Evolutionary conservation across 306 rosid species (phyloP), one percentile per base, ranked within the genome.

Genomic region (Hylodesmum podocarpum): DNA sequence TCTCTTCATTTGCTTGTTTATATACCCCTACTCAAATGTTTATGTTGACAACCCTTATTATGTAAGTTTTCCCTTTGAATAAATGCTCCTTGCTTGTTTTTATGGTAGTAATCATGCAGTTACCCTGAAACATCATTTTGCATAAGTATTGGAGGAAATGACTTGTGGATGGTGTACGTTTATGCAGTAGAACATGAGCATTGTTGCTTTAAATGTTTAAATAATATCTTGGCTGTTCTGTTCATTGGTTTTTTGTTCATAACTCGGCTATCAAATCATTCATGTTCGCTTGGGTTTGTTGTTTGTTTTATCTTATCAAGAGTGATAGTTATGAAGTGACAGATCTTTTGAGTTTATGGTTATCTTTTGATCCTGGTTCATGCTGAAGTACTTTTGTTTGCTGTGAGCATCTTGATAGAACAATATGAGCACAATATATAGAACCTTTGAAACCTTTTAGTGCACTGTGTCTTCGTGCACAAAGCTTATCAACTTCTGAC

Each of bases 401-500:
- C 39, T 15, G 27, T 34, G 10, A 67, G 46, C 39, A 51, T 68
- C 53, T 31, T 70, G 55, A 37, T 36, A 71, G 67, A 61, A 22
- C 16, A 68, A 67, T 68, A 49, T 44, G 34, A 43, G 44, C 54
- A 44, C 39, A 29, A 64, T 73, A 22, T 72, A 41, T 55, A 16
- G 51, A 77, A 55, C 54, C 41, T 72, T 5, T 57, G 64, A 59
- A 39, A 61, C 40, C 12, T 49, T 9, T 41, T 51, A 12, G 34
- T 69, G 36, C 53, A 21, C 7, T 65, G 72, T 63, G 16, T 68
- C 22, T 27, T 19, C 46, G 9, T 65, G 31, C 49, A 33, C 37
- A 3, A 43, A 62, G 7, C 25, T 73, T 59, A 29, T 79, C 25
- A 33, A 64, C 70, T 79, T 73, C 84, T 86, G 55, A 91, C 87